Evolutionary conservation across 208 protist species (phyloP).

Genomic region (Strigomonas galati): DNA sequence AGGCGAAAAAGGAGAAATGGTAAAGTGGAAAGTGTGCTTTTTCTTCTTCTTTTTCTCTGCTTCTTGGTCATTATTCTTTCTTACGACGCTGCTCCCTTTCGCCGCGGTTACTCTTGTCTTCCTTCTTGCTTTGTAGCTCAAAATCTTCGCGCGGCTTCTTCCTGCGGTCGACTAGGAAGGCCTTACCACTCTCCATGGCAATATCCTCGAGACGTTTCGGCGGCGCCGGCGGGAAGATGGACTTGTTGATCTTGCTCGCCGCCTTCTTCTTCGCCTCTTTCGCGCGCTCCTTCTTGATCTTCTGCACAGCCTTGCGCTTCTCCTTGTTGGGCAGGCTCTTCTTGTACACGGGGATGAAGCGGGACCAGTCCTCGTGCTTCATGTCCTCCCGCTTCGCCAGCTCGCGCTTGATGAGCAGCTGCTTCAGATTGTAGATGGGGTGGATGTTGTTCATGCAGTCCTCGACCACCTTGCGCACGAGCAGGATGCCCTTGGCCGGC

Average conservation of each 20-base stretch:
- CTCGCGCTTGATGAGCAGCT: conserved; percentile 99
- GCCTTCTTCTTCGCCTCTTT: conserved; percentile 58
- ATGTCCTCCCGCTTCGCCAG: conserved; percentile 96
- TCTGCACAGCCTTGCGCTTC: conserved; percentile 84
- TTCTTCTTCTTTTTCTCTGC: neutral
- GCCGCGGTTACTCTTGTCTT: neutral
- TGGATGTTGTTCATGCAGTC: conserved; percentile 99
- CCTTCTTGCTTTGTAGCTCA: conserved; percentile 22
- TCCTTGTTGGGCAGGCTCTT: conserved; percentile 87
- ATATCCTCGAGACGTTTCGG: conserved; percentile 88
- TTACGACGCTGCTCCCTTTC: conserved; percentile 1
- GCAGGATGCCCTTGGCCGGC: conserved; percentile 93
- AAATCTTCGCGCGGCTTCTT: conserved; percentile 61
- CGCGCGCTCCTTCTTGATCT: conserved; percentile 83
- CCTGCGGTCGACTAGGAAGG: conserved; percentile 63
- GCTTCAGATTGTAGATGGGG: conserved; percentile 99
- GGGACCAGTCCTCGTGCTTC: conserved; percentile 97
- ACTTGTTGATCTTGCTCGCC: conserved; percentile 62
- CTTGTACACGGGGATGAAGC: conserved; percentile 98
- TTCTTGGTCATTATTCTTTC: conserved; percentile 22
- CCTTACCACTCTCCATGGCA: conserved; percentile 90
- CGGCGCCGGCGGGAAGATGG: conserved; percentile 86
- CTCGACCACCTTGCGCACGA: conserved; percentile 96
- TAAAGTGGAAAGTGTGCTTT: neutral
- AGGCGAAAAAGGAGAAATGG: conserved; percentile 10